Evolutionary conservation across 2,329 filamentous ascomycete species (phyloP), one percentile per base, ranked within the genome.

Genomic region (Colletotrichum tabaci): DNA sequence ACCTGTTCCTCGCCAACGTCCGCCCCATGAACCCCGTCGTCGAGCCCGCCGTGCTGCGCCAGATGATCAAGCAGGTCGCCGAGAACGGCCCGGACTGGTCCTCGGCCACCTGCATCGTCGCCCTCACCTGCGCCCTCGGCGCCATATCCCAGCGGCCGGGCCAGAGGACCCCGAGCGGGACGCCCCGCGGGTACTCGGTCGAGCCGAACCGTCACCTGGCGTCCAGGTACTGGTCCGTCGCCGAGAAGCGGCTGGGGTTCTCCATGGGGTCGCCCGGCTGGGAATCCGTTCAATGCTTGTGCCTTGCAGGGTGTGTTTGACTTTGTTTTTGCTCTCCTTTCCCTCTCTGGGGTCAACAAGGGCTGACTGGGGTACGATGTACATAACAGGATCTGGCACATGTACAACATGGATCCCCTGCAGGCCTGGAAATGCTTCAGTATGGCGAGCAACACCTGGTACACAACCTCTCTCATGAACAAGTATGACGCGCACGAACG

Each of bases 81-180:
- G 72, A 74, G 46, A 74, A 74, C 50, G 72, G 72, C 4, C 72
- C 72, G 10, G 72, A 74, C 72, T 74, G 72, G 72, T 72, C 72
- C 7, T 58, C 65, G 4, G 61, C 61, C n/a, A 74, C 72, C 18
- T 74, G 72, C 23, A 55, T 74, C 23, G 72, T 74, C 15, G 69
- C 72, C 10, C 61, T 74, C 8, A 44, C 66, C 5, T 74, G 72
- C 23, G 72, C 72, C 18, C 40, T 74, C 2, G 72, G 72, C 4
- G 72, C 72, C 40, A 74, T 74, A 57, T 72, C 69, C 10, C 69
- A 64, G 30, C 38, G 69, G 10, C 69, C 69, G 0, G 69, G 69
- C 2, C 69, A 72, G 42, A 40, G 65, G 13, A 72, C 69, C 15
- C 69, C 69, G 4, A 72, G 66, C 40, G 69, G 65, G 15, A 72